These are phyloP conservation scores for Nannochloris sp. DNA, from an alignment of 139 green algal species.

Conservation along the genomic window DNA sequence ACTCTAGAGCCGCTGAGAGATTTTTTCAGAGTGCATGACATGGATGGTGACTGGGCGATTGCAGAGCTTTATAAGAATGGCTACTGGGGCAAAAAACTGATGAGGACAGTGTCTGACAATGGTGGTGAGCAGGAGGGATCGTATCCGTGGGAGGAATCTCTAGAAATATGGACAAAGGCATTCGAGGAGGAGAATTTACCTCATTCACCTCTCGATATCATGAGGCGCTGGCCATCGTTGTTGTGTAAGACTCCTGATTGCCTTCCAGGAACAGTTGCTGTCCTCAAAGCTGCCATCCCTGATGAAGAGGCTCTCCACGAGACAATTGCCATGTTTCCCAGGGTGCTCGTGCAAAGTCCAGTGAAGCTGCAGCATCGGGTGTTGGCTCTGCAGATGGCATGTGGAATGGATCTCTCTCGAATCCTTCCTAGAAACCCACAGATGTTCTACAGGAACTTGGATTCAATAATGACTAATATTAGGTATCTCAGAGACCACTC, in stretches of 20 bases:
- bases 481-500: background rate
- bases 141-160: background rate
- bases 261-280: conserved; percentile 4
- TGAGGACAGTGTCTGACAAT: background rate
- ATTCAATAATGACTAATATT: conserved; percentile 10
- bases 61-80: conserved; percentile 7
- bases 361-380: conserved; percentile 5
- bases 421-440: background rate
- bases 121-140: background rate
- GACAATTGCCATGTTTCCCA: conserved; percentile 1
- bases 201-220: background rate
- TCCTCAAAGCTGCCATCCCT: conserved; percentile 8
- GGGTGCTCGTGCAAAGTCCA: conserved; percentile 2
- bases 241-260: background rate
- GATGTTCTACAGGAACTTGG: conserved; percentile 1
- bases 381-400: conserved; percentile 3
- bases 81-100: conserved; percentile 4
- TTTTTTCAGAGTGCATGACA: conserved; percentile 3
- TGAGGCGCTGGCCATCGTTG: background rate
- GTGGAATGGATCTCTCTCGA: background rate
- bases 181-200: conserved; percentile 7
- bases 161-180: conserved; percentile 3
- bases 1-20: background rate
- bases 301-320: background rate
- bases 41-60: background rate